Conservation (phyloP, 2,329 filamentous ascomycete genomes). For the Mycosphaerella sp. region DNA sequence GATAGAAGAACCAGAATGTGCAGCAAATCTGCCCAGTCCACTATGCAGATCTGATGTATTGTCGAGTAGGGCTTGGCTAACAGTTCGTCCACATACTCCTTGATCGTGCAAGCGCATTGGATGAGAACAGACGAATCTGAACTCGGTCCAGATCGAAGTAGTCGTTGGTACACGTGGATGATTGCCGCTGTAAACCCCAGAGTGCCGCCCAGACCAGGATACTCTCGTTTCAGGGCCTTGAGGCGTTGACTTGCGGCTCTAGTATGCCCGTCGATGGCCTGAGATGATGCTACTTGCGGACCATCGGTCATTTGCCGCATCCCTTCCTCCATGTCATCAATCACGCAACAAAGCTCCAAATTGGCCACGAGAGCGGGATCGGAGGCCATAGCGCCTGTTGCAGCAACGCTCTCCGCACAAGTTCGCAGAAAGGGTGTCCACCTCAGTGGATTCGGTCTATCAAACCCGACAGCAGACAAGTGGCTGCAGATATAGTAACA, state of each 20-base stretch:
- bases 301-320: constrained; percentile 13
- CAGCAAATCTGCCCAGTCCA: constrained; percentile 27
- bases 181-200: constrained; percentile 20
- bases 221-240: constrained; percentile 23
- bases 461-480: constrained; percentile 23
- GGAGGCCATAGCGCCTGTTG: constrained; percentile 11
- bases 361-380: constrained; percentile 16
- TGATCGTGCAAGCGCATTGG: constrained; percentile 25
- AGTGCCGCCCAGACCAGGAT: constrained; percentile 18
- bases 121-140: constrained; percentile 23
- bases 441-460: constrained; percentile 25
- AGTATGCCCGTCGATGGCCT: constrained; percentile 18
- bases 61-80: constrained; percentile 20
- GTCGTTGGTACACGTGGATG: constrained; percentile 21
- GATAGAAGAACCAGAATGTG: constrained; percentile 24
- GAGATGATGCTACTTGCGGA: constrained; percentile 8
- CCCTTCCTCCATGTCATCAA: constrained; percentile 22
- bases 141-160: constrained; percentile 17
- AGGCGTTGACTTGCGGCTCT: constrained; percentile 21
- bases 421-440: constrained; percentile 23
- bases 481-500: constrained; percentile 26
- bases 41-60: constrained; percentile 23
- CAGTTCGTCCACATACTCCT: constrained; percentile 29
- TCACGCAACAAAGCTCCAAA: constrained; percentile 19
- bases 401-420: constrained; percentile 17